Evolutionary conservation across 495 filamentous ascomycete species (phyloP).

Genomic region (Neurospora tetraspora): DNA sequence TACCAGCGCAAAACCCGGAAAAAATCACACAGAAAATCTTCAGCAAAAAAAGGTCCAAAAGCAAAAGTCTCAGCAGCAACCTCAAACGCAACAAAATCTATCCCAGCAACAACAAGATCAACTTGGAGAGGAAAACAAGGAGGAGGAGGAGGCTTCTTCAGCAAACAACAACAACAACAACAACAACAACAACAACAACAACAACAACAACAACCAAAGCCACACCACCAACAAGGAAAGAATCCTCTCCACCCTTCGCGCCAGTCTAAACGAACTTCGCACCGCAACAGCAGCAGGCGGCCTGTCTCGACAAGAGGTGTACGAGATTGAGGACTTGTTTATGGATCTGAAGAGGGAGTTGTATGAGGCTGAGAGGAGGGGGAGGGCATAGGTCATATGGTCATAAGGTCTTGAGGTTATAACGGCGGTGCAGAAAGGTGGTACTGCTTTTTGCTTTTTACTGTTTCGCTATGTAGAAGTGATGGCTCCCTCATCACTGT

Average conservation of each 20-base stretch:
- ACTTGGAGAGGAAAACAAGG: background rate
- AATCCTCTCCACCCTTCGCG: constrained; percentile 41
- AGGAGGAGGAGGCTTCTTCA: background rate
- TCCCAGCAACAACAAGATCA: background rate
- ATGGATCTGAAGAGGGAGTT: constrained; percentile 57
- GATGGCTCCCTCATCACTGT: too few relatives aligned
- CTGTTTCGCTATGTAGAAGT: too few relatives aligned
- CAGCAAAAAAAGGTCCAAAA: too few relatives aligned
- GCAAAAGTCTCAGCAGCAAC: background rate
- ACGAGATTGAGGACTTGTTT: constrained; percentile 54
- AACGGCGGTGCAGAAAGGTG: too few relatives aligned
- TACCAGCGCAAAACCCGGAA: too few relatives aligned
- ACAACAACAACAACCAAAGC: constrained; percentile 2
- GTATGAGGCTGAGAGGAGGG: constrained; percentile 49
- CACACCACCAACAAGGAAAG: constrained; percentile 14
- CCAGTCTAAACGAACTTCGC: constrained; percentile 42
- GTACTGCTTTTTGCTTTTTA: too few relatives aligned
- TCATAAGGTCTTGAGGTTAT: too few relatives aligned
- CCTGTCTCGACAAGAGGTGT: constrained; percentile 42
- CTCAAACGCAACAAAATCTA: background rate
- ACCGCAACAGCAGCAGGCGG: constrained; percentile 17
- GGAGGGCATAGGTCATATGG: constrained; percentile 11
- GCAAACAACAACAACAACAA: constrained; percentile 2
- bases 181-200: constrained; percentile 1
- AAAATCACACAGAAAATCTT: background rate